Base-by-base conservation (phyloP, 176 grass and related monocot species). In the Eleusine coracana region DNA sequence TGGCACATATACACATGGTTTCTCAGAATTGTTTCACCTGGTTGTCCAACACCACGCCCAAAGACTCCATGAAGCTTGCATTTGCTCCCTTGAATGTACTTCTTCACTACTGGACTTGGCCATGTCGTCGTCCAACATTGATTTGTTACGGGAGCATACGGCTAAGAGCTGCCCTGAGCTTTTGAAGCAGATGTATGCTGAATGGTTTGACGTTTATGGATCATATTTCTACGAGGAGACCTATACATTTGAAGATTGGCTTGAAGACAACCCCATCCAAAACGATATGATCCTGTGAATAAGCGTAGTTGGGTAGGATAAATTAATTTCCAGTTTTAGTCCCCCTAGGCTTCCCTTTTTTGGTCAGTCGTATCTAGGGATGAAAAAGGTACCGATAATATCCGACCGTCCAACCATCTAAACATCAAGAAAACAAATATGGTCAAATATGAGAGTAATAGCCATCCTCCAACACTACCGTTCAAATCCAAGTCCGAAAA, bases 51-150 rank as follows among this genome's bases (percentile, higher is more conserved):
- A 61, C 15, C 15, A 0, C 0, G 61, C 38, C 12, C 18, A 5
- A 6, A 20, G 0, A 3, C 39, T 82, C 15, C 58, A 41, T 50
- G 16, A 86, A 10, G 28, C 60, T 29, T 89, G 79, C 71, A 51
- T 86, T 5, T 29, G 54, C 61, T 89, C 86, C 17, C n/a, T 71
- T 18, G 7, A 15, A 76, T 0, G 27, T 27, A 11, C 20, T 27
- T 36, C 54, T 25, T 5, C 13, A 5, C 54, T 76, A 5, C 54
- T 76, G 18, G 21, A 76, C 0, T 52, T 1, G 20, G 36, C 10
- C 74, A 27, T 76, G 74, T 36, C 74, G 15, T 40, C 0, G 18
- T 38, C 61, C 1, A 7, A 44, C 6, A 31, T 1, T 9, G 40
- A 1, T 1, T 46, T 2, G 44, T 14, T 75, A 11, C 0, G 37